Evolutionary conservation across 2,329 filamentous ascomycete species (phyloP), one percentile per base, ranked within the genome.

Genomic region (Fusarium caatingaense): DNA sequence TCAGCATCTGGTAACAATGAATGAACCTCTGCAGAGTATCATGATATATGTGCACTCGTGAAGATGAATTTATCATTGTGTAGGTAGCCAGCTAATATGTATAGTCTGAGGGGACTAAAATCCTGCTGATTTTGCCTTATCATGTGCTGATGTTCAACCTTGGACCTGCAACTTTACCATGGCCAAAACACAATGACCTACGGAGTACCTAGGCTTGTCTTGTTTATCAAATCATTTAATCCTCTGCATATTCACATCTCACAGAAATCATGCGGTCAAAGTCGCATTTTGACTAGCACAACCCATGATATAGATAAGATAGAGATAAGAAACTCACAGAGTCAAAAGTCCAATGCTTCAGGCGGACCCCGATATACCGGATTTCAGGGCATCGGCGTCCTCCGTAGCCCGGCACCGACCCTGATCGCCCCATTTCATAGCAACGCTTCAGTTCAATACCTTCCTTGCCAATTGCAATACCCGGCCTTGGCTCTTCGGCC

Each of bases 371-470:
- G 69, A 60, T 59, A 25, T 60, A 56, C 62, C 47, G 64, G 49
- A 47, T 47, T 21, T 21, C 58, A 66, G 74, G 74, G 71, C 72
- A 61, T 66, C 74, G 74, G 74, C 74, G 74, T 68, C 72, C 71
- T 76, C 74, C 74, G 74, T 54, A 60, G 44, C 64, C 66, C 67
- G 73, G 60, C 65, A 64, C 64, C 66, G 68, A 63, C 73, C 71
- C 68, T 49, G 55, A 64, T 74, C 55, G 55, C 66, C 69, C 69
- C 72, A 76, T 74, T 62, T 65, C 67, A 76, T 72, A 57, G 46
- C 53, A 56, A 53, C 21, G 60, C 68, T 62, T 60, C 60, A 66
- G 64, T 74, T 66, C 53, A 57, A 27, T 18, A n/a, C 13, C 18
- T 50, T 50, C 20, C 48, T 71, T 62, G 63, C 60, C 54, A 64